A percentile compares a stretch with the other conserved stretches of the same genome.
phyloP scores from a whole-genome alignment of 2,329 filamentous ascomycete species.

The Fusarium tupiense region DNA sequence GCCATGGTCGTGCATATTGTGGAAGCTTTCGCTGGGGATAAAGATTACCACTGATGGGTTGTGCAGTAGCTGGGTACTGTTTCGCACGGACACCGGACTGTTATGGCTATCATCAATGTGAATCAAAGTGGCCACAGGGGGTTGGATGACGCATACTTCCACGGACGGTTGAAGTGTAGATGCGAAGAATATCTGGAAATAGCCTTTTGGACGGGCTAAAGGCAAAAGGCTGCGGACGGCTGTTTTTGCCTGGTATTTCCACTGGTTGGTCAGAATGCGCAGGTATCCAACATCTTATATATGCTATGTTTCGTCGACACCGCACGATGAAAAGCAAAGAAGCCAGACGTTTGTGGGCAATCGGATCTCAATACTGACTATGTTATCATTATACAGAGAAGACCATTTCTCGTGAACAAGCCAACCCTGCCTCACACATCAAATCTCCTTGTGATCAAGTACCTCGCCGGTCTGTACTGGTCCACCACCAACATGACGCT shows the following conservation, averaged over 20 bases:
- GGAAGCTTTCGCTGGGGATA: background rate
- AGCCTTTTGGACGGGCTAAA: background rate
- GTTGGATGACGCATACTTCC: background rate
- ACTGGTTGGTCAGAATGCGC: background rate
- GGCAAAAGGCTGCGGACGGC: background rate
- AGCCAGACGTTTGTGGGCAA: too few relatives aligned
- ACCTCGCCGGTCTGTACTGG: background rate
- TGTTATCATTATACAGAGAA: accelerated
- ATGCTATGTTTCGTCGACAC: background rate
- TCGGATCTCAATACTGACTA: accelerated
- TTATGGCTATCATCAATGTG: background rate
- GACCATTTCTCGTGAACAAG: accelerated
- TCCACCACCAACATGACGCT: background rate
- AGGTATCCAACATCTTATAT: background rate
- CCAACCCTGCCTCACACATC: background rate
- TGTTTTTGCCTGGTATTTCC: background rate
- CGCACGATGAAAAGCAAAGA: background rate
- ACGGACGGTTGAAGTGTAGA: background rate
- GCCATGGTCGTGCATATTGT: background rate
- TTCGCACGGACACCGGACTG: accelerated
- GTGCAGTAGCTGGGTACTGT: background rate
- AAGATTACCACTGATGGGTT: background rate
- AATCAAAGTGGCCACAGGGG: background rate
- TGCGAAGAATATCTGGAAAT: background rate
- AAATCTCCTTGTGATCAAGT: background rate